Base-by-base conservation (phyloP, 306 rosid species). In the Glycine latifolia region DNA sequence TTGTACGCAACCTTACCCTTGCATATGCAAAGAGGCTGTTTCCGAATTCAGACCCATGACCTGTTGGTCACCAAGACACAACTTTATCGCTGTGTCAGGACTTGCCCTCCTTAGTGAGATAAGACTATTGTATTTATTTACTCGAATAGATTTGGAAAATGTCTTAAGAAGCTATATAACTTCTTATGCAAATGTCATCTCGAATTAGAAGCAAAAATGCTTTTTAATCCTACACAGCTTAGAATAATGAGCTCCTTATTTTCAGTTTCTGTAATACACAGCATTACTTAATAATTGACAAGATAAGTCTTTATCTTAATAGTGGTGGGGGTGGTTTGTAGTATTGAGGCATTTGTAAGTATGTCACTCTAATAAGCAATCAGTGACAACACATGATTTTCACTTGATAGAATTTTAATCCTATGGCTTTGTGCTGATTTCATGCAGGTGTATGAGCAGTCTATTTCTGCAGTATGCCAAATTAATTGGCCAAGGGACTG, bases 401-500 rank as follows among this genome's bases (percentile, higher is more conserved):
- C 46, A 31, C 46, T 10, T 3, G 2, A 11, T 10, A 12, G 17
- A 37, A 65, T 35, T 72, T 20, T 46, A 20, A 66, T 14, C 13
- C 71, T 67, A 26, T 13, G 59, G 55, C 54, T 50, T 79, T 37
- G 39, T 14, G 37, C 49, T 55, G 82, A 61, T 60, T 73, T 84
- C 43, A 46, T 81, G 87, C 88, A 92, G 97, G 97, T 92, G 37
- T 92, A 91, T 67, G 95, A 89, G 84, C 97, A 91, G 76, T 92
- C 97, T 76, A 92, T 92, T 75, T 89, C 95, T 44, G 97, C 97
- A 31, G 94, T 87, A 37, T 92, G 93, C 84, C 97, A 88, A 75
- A 87, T 92, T 47, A 91, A 92, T 82, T 92, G 97, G 95, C 97
- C 95, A 37, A 89, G 82, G 89, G 92, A 89, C 70, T 80, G 80